Conservation (phyloP, 2,329 filamentous ascomycete genomes). For the Fusarium lyarnte region DNA sequence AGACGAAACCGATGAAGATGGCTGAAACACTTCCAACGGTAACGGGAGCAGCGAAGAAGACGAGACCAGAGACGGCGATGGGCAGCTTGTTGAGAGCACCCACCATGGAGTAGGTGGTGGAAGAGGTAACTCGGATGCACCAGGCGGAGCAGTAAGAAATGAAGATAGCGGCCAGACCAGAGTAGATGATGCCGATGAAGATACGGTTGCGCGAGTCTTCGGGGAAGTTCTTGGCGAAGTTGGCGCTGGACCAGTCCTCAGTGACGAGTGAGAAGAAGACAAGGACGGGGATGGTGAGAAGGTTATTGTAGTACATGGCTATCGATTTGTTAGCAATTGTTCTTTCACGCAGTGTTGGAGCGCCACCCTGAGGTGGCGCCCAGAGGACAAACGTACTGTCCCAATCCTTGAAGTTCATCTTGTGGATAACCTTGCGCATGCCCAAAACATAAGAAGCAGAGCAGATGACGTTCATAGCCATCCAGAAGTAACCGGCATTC, state of each 20-base stretch:
- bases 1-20: slow-evolving; percentile 90
- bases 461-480: slow-evolving; percentile 96
- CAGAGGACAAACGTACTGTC: slow-evolving; percentile 76
- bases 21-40: slow-evolving; percentile 94
- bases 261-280: slow-evolving; percentile 80
- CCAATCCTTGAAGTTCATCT: slow-evolving; percentile 99
- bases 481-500: slow-evolving; percentile 97
- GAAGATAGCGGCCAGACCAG: slow-evolving; percentile 91
- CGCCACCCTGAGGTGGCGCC: neutral
- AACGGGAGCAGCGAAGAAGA: slow-evolving; percentile 96
- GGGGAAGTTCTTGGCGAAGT: slow-evolving; percentile 90
- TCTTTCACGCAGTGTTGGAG: neutral
- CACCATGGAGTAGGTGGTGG: slow-evolving; percentile 98
- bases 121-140: slow-evolving; percentile 97
- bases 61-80: slow-evolving; percentile 87
- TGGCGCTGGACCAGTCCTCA: slow-evolving; percentile 91
- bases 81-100: slow-evolving; percentile 98
- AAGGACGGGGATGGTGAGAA: slow-evolving; percentile 93
- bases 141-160: slow-evolving; percentile 99
- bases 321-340: slow-evolving; percentile 44
- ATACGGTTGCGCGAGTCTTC: slow-evolving; percentile 78
- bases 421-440: slow-evolving; percentile 99
- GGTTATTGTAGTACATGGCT: slow-evolving; percentile 99
- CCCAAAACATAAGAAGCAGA: slow-evolving; percentile 87
- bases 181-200: slow-evolving; percentile 90